These are phyloP conservation scores for Metschnikowia peoriensis DNA, from an alignment of 805 yeast species.

Conservation along the genomic window DNA sequence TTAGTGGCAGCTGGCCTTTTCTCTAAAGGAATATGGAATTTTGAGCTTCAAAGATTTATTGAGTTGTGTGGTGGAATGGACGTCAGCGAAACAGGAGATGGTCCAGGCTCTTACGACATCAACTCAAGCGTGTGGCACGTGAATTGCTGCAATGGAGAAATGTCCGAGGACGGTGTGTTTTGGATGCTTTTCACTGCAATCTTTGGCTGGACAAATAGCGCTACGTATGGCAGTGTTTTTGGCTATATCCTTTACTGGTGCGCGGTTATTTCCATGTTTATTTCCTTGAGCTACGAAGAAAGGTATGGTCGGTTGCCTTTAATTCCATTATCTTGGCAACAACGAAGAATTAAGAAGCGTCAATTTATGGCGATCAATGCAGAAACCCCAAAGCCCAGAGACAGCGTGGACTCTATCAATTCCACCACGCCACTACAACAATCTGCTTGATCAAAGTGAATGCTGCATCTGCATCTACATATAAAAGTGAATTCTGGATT, in stretches of 20 bases:
- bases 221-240: slow-evolving; percentile 82
- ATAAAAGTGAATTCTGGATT: background rate
- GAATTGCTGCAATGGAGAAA: slow-evolving; percentile 86
- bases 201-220: slow-evolving; percentile 92
- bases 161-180: slow-evolving; percentile 63
- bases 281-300: slow-evolving; percentile 48
- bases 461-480: too few relatives aligned
- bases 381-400: slow-evolving; percentile 8
- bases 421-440: slow-evolving; percentile 24
- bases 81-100: slow-evolving; percentile 83
- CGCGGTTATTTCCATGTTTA: slow-evolving; percentile 44
- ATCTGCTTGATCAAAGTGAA: background rate
- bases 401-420: slow-evolving; percentile 27
- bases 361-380: background rate
- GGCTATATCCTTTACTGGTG: slow-evolving; percentile 76
- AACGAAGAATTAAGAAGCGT: slow-evolving; percentile 13
- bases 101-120: slow-evolving; percentile 91
- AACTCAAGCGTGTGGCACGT: slow-evolving; percentile 86
- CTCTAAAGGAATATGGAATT: slow-evolving; percentile 87
- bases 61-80: slow-evolving; percentile 77
- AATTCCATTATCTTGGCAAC: slow-evolving; percentile 18
- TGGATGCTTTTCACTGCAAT: slow-evolving; percentile 91
- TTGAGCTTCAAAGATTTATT: slow-evolving; percentile 77
- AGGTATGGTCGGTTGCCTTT: slow-evolving; percentile 55
- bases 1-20: slow-evolving; percentile 84